These are phyloP conservation scores for Cladorrhinum sp. DNA, from an alignment of 2,329 filamentous ascomycete genomes.

Conservation along the genomic window DNA sequence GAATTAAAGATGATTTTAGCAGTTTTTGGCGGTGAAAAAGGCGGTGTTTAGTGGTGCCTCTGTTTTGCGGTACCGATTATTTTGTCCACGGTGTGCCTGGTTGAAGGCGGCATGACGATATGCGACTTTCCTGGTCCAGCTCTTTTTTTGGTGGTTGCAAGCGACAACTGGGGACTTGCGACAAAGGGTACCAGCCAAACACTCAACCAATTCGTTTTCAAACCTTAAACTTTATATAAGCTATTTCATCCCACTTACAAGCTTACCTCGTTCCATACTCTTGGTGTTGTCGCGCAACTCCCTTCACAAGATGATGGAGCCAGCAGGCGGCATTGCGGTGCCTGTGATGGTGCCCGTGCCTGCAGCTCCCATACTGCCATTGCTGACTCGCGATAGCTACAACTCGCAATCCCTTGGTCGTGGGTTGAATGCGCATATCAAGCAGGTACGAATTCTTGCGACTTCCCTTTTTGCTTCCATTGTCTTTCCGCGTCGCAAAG, in stretches of 20 bases:
- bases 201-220: not conserved
- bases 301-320: slow-evolving; percentile 6
- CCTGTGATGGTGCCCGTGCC: slow-evolving; percentile 18
- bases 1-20: too few relatives aligned
- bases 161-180: not conserved
- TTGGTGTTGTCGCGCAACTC: not conserved
- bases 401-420: slow-evolving; percentile 66
- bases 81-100: too few relatives aligned
- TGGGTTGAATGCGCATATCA: slow-evolving; percentile 61
- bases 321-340: slow-evolving; percentile 10
- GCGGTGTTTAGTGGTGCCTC: too few relatives aligned
- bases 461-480: not conserved
- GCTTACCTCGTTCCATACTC: not conserved
- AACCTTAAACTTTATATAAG: too few relatives aligned
- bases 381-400: slow-evolving; percentile 48
- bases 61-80: too few relatives aligned
- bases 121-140: not conserved
- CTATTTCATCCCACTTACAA: not conserved
- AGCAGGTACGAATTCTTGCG: slow-evolving; percentile 55
- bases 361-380: slow-evolving; percentile 21
- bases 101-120: not conserved
- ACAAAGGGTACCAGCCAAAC: not conserved
- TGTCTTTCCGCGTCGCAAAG: not conserved
- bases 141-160: not conserved
- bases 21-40: too few relatives aligned